Conservation (phyloP, 164 flowering plant species). For the Pachysandra terminalis region DNA sequence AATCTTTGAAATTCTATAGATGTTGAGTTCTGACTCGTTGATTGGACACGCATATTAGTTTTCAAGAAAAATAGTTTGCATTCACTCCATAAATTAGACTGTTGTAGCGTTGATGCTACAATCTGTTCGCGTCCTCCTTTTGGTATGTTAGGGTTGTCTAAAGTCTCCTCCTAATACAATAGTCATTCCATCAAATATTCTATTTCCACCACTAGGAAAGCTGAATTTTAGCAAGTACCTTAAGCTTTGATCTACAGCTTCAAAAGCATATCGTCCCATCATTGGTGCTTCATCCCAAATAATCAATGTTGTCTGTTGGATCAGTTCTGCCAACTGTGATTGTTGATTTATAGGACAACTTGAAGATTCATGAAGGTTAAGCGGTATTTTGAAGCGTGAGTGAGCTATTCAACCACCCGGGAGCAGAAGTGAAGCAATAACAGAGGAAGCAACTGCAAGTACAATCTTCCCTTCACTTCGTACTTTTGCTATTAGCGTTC, state of each 20-base stretch:
- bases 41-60: too few species aligned
- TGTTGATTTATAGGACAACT: background rate
- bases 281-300: conserved; percentile 13
- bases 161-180: background rate
- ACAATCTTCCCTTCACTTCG: background rate
- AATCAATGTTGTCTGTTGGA: background rate
- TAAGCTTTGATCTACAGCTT: background rate
- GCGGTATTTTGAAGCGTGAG: conserved; percentile 10
- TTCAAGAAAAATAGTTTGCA: too few species aligned
- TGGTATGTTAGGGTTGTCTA: background rate
- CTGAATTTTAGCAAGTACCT: background rate
- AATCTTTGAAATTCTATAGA: too few species aligned
- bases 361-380: background rate
- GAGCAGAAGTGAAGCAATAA: conserved; percentile 3
- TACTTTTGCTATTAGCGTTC: background rate
- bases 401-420: conserved; percentile 7
- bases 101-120: too few species aligned
- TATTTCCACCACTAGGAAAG: background rate
- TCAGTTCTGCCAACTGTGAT: background rate
- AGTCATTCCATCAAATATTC: too few species aligned
- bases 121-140: too few species aligned
- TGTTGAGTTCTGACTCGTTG: too few species aligned
- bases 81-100: too few species aligned
- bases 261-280: background rate
- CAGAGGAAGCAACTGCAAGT: conserved; percentile 9